Evolutionary conservation across 75 land plant species (phyloP), one percentile per base, ranked within the genome.

Genomic region (Sequoiadendron giganteum): DNA sequence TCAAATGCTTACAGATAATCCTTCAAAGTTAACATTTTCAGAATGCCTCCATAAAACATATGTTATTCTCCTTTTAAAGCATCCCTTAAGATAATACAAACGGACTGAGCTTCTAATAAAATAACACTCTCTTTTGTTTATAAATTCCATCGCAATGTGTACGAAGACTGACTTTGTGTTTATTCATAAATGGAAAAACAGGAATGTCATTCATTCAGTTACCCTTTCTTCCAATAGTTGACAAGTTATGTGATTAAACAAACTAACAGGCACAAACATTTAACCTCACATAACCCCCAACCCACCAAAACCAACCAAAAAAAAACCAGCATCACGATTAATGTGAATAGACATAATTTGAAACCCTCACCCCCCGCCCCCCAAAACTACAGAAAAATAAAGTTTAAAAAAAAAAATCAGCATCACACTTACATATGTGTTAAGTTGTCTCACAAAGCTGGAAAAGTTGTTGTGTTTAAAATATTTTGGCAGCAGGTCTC

Each of bases 401-500:
- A 48, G 2, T 40, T 48, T 48, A 49, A 49, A 10, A 49, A 11
- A 78, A 34, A 34, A 3, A 18, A 1, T 45, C 10, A 6, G 28
- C 61, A 48, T 49, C 25, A 1, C 3, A 54, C 86, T 85, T 85
- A 85, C 86, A 85, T 85, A 87, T 43, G 88, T 87, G 42, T 81
- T 87, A 11, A 87, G 86, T 54, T 87, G 86, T 30, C 85, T 45
- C 16, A 87, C 86, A 32, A 87, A 87, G 87, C 88, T 87, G 13
- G 88, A 87, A 19, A 88, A 88, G 54, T 88, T 88, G 88, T 70
- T 88, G 89, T 88, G 89, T 16, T 88, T 88, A 89, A 88, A 88
- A 47, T 88, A 88, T 76, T 88, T 87, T 10, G 89, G 89, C 30
- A 88, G 52, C n/a, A 88, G 48, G 39, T 88, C 89, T 45, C 88